These are phyloP conservation scores for Trichoderma gracile DNA, from an alignment of 2,329 filamentous ascomycete genomes.

Conservation along the genomic window DNA sequence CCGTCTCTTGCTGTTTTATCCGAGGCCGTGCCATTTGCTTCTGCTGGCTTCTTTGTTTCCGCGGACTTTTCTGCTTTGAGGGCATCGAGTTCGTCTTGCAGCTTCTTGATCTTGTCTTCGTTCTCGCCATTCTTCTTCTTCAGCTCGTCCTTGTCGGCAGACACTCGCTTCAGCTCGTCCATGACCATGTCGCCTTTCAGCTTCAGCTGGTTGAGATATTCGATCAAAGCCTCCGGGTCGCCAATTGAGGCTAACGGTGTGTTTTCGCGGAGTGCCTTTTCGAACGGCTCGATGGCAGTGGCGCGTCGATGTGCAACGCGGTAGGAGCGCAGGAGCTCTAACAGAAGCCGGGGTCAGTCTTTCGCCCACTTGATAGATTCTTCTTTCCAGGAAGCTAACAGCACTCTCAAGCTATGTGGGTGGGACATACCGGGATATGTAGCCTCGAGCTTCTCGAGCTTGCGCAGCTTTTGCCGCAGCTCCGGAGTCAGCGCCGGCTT, in stretches of 20 bases:
- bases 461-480: conserved; percentile 72
- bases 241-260: conserved; percentile 87
- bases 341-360: conserved; percentile 1
- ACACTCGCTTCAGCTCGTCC: conserved; percentile 87
- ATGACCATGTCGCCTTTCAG: conserved; percentile 89
- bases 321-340: conserved; percentile 88
- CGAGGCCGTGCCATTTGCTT: conserved; percentile 25
- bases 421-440: conserved; percentile 72
- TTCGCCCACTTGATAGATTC: too few relatives aligned
- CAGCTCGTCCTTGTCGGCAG: conserved; percentile 74
- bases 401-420: conserved; percentile 6
- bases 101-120: conserved; percentile 61
- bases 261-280: conserved; percentile 85
- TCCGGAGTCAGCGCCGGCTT: conserved; percentile 67
- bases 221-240: conserved; percentile 79
- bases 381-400: too few relatives aligned
- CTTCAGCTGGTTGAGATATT: conserved; percentile 86
- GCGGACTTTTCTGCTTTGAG: conserved; percentile 41
- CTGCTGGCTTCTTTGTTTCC: conserved; percentile 28
- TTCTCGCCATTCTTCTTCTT: conserved; percentile 74
- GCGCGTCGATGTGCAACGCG: conserved; percentile 85
- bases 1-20: conserved; percentile 40
- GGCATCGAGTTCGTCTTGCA: conserved; percentile 64
- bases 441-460: conserved; percentile 85
- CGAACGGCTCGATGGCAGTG: conserved; percentile 87